These are phyloP conservation scores for Effrenium voratum DNA, from an alignment of 73 alveolate genomes.

Conservation along the genomic window DNA sequence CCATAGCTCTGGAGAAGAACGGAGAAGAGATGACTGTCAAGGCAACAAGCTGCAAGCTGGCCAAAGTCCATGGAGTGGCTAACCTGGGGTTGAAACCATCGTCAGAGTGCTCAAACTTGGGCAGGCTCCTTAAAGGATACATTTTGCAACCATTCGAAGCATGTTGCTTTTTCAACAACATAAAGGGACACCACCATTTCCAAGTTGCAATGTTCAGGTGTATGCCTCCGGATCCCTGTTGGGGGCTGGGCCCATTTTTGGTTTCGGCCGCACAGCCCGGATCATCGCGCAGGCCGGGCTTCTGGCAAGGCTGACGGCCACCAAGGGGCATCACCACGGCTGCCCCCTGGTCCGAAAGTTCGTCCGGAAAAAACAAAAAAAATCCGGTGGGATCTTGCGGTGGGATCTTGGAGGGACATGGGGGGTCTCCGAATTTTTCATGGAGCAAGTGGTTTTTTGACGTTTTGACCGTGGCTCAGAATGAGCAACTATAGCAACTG, in stretches of 20 bases:
- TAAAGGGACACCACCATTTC: too few species aligned
- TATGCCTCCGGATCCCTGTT: too few species aligned
- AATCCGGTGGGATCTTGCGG: neutral
- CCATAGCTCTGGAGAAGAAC: constrained; percentile 37
- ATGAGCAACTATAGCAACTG: too few species aligned
- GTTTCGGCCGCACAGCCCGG: too few species aligned
- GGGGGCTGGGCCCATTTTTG: too few species aligned
- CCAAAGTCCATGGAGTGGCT: too few species aligned
- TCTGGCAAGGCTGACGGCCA: constrained; percentile 39
- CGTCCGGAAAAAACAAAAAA: neutral
- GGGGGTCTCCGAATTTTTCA: neutral
- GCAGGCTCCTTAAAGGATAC: too few species aligned
- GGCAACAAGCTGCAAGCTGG: constrained; percentile 3
- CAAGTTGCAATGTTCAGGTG: too few species aligned
- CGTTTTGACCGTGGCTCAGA: neutral
- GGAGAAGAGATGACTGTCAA: constrained; percentile 89
- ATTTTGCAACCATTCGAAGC: too few species aligned
- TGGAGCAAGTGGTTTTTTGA: neutral
- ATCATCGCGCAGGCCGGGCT: constrained; percentile 52
- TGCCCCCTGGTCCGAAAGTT: constrained; percentile 14
- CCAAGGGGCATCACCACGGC: constrained; percentile 89
- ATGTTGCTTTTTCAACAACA: too few species aligned
- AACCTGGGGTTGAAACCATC: too few species aligned
- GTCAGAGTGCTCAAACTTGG: too few species aligned
- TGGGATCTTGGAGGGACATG: neutral